Conservation (phyloP, 2,329 filamentous ascomycete species). For the Phyllachora maydis region DNA sequence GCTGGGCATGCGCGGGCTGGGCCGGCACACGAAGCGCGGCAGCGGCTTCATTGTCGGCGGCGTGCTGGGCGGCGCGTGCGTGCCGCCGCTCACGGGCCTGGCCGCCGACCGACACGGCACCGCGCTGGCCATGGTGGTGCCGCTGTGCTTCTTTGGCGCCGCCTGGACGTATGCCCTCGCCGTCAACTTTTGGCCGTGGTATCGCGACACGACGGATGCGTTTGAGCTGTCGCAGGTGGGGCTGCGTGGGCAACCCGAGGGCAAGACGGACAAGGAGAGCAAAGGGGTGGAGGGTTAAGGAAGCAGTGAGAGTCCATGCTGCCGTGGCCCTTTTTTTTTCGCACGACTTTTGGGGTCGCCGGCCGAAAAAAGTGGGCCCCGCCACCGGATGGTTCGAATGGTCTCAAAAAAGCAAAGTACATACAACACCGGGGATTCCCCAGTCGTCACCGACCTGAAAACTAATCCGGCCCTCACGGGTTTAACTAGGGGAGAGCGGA, state of each 20-base stretch:
- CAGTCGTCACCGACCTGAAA: slow-evolving; percentile 2
- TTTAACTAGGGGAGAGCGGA: slow-evolving; percentile 2
- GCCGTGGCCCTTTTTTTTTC: no score
- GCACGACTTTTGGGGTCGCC: no score
- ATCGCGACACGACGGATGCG: slow-evolving; percentile 40
- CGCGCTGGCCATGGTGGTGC: slow-evolving; percentile 44
- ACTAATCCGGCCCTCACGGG: slow-evolving; percentile 1
- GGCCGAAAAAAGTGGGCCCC: no score
- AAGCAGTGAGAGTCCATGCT: no score
- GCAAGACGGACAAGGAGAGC: no score
- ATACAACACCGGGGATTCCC: slow-evolving; percentile 2
- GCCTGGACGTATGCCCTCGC: slow-evolving; percentile 34
- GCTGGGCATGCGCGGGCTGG: slow-evolving; percentile 54
- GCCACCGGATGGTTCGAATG: no score
- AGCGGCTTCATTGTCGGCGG: slow-evolving; percentile 51
- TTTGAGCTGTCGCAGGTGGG: slow-evolving; percentile 24
- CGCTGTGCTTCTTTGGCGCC: slow-evolving; percentile 34
- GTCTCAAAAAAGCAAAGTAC: neutral
- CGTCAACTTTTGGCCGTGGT: slow-evolving; percentile 46
- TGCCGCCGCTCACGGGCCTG: slow-evolving; percentile 50
- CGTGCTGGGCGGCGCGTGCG: slow-evolving; percentile 51
- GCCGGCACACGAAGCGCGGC: slow-evolving; percentile 58
- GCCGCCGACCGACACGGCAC: slow-evolving; percentile 43
- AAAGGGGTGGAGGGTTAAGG: no score
- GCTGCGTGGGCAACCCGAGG: slow-evolving; percentile 4